Percentiles rank a stretch among this genome's conserved stretches.
These are phyloP conservation scores for Vanderwaltozyma tropicalis DNA, from an alignment of 805 yeast genomes.

Conservation along the genomic window DNA sequence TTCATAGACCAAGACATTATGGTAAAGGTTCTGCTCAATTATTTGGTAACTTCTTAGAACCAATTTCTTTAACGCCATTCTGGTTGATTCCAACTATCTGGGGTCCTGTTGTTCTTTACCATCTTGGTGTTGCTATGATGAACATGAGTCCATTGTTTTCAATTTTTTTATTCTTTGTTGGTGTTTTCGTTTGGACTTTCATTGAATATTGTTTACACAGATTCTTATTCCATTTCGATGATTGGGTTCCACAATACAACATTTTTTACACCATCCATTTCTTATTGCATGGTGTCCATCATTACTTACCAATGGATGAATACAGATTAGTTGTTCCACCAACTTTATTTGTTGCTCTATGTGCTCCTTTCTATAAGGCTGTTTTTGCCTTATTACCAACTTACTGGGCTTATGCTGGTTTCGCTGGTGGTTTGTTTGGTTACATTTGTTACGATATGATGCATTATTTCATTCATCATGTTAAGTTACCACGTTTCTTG, in stretches of 20 bases:
- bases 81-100: constrained; percentile 80
- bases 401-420: constrained; percentile 80
- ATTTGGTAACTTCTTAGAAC: constrained; percentile 92
- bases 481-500: constrained; percentile 63
- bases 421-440: constrained; percentile 94
- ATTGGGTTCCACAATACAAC: constrained; percentile 71
- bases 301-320: constrained; percentile 94
- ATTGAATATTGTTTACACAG: constrained; percentile 84
- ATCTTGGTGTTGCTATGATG: constrained; percentile 49
- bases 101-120: constrained; percentile 68
- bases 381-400: constrained; percentile 72
- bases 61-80: constrained; percentile 87
- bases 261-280: constrained; percentile 74
- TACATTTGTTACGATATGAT: constrained; percentile 85
- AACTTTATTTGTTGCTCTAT: constrained; percentile 58
- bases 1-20: constrained; percentile 95
- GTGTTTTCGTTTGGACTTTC: constrained; percentile 89
- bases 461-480: constrained; percentile 91
- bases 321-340: constrained; percentile 95
- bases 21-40: constrained; percentile 95
- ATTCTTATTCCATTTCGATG: constrained; percentile 86
- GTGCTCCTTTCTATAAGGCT: constrained; percentile 69
- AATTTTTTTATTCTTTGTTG: constrained; percentile 54
- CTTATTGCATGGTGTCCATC: constrained; percentile 91
- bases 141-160: constrained; percentile 38